Conservation (phyloP, 257 asterid species). For the Nicotiana benthamiana region DNA sequence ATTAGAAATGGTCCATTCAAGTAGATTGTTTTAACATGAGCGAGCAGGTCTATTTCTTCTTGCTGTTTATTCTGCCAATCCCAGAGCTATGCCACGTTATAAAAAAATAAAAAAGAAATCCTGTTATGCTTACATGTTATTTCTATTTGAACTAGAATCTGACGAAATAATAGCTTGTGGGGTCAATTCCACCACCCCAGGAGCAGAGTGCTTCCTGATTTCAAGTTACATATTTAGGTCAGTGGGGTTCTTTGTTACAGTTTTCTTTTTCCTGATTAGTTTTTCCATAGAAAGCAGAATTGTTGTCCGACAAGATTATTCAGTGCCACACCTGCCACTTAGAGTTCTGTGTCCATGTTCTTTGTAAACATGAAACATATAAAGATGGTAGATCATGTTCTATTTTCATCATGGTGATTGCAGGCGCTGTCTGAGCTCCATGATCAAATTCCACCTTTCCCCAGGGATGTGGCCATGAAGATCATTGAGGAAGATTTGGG, state of each 20-base stretch:
- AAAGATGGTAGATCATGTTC: conserved; percentile 2
- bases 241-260: background rate
- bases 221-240: background rate
- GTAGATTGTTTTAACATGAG: background rate
- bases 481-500: conserved; percentile 87
- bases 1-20: background rate
- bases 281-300: background rate
- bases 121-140: background rate
- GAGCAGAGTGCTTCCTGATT: background rate
- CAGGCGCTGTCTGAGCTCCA: conserved; percentile 95
- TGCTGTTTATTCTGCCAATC: background rate
- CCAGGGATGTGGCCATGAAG: conserved; percentile 71
- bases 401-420: conserved; percentile 41
- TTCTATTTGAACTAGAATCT: background rate
- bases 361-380: background rate
- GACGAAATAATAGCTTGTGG: background rate
- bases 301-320: background rate
- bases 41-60: background rate
- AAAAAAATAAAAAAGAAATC: background rate
- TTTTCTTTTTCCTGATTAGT: background rate
- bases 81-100: background rate
- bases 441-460: conserved; percentile 89
- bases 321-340: background rate
- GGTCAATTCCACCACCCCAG: background rate
- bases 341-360: background rate